A percentile compares a stretch with the other conserved stretches of the same genome.
Conservation (phyloP, 768 basidiomycete genomes). For the Sistotremastrum suecicum region DNA sequence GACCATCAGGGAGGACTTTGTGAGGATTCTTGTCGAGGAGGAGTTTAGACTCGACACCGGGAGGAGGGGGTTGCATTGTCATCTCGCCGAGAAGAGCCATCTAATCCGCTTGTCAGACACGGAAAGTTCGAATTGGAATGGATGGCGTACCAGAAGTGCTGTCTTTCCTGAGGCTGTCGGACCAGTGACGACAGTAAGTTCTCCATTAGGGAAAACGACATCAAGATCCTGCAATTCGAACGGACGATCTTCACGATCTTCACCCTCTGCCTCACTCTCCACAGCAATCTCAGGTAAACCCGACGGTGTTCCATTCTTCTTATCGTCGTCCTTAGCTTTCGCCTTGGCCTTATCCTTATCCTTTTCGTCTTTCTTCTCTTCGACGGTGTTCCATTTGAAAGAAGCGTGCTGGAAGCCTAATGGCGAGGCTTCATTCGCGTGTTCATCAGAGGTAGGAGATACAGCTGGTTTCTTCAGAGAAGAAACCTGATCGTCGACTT, state of each 20-base stretch:
- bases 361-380: slow-evolving; percentile 17
- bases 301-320: slow-evolving; percentile 1
- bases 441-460: slow-evolving; percentile 18
- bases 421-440: too few relatives aligned
- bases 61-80: slow-evolving; percentile 25
- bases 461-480: slow-evolving; percentile 32
- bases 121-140: neutral
- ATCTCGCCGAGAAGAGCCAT: slow-evolving; percentile 65
- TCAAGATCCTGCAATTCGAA: slow-evolving; percentile 59
- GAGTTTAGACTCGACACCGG: slow-evolving; percentile 27
- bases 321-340: slow-evolving; percentile 4
- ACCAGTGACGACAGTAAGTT: slow-evolving; percentile 59
- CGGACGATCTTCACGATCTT: slow-evolving; percentile 23
- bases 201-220: slow-evolving; percentile 56
- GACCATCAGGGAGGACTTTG: slow-evolving; percentile 42
- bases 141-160: slow-evolving; percentile 43
- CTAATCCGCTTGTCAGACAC: slow-evolving; percentile 17
- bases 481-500: slow-evolving; percentile 55
- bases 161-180: slow-evolving; percentile 80
- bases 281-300: slow-evolving; percentile 11
- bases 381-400: slow-evolving; percentile 50
- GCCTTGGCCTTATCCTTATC: slow-evolving; percentile 13
- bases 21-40: slow-evolving; percentile 54
- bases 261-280: slow-evolving; percentile 12
- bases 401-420: slow-evolving; percentile 37